phyloP scores from a whole-genome alignment of 768 basidiomycete genomes.

The Termitomyces sp. region DNA sequence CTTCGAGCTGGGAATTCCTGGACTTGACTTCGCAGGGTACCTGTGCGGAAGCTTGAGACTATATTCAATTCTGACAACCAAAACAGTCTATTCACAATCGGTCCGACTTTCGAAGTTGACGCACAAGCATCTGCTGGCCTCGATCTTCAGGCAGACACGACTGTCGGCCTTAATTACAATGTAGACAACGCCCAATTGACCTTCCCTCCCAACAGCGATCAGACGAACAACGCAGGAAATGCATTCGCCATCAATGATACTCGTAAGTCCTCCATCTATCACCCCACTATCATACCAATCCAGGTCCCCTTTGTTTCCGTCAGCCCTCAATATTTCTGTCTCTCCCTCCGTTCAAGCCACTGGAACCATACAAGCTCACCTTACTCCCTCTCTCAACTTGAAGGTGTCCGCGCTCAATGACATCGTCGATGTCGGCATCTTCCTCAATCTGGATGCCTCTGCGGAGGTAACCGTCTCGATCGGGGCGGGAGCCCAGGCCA shows the following conservation, averaged over 20 bases:
- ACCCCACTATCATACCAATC: not conserved
- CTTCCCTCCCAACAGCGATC: slow-evolving; percentile 33
- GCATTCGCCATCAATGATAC: slow-evolving; percentile 32
- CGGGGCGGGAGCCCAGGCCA: slow-evolving; percentile 13
- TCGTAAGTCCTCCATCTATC: slow-evolving; percentile 24
- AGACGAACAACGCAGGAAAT: slow-evolving; percentile 12
- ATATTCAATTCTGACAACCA: not conserved
- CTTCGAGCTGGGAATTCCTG: slow-evolving; percentile 37
- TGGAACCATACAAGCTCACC: slow-evolving; percentile 37
- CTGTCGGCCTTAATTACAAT: slow-evolving; percentile 37
- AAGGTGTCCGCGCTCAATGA: slow-evolving; percentile 35
- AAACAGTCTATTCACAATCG: slow-evolving; percentile 37
- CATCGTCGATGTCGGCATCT: slow-evolving; percentile 29
- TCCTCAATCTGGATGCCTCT: slow-evolving; percentile 34
- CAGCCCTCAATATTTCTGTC: slow-evolving; percentile 36
- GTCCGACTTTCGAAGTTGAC: slow-evolving; percentile 40
- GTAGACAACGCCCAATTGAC: slow-evolving; percentile 32
- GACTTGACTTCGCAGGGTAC: slow-evolving; percentile 44
- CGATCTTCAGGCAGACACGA: slow-evolving; percentile 31
- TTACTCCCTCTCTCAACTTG: slow-evolving; percentile 43
- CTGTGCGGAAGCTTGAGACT: not conserved
- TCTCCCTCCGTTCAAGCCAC: slow-evolving; percentile 33
- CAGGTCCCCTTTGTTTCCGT: not conserved
- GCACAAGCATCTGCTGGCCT: slow-evolving; percentile 28
- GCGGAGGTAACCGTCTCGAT: slow-evolving; percentile 23